phyloP scores from a whole-genome alignment of 1,284 basidiomycete species.

The Dichomitus squalens region DNA sequence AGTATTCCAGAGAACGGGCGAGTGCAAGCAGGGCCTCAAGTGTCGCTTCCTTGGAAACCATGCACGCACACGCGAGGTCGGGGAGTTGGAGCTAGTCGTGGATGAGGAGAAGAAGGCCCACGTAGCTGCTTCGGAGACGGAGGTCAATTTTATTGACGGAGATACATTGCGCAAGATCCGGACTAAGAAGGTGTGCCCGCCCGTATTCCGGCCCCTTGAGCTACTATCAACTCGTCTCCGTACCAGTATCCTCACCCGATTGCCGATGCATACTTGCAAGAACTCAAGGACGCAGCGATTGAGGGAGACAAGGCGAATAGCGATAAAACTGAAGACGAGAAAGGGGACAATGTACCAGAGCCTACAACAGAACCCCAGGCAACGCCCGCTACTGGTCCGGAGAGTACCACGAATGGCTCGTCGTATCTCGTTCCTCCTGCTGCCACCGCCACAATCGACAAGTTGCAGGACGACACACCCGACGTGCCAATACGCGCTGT shows the following conservation, averaged over 20 bases:
- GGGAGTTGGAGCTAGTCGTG: conserved; percentile 44
- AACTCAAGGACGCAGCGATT: conserved; percentile 50
- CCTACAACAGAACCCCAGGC: conserved; percentile 18
- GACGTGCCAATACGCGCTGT: conserved; percentile 72
- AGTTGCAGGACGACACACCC: conserved; percentile 51
- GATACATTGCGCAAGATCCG: conserved; percentile 62
- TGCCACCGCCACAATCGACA: conserved; percentile 11
- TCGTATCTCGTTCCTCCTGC: conserved; percentile 36
- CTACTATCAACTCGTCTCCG: not conserved
- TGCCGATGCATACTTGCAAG: conserved; percentile 67
- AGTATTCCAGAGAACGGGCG: conserved; percentile 72
- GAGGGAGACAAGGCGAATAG: conserved; percentile 33
- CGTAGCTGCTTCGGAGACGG: conserved; percentile 55
- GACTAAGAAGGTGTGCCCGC: conserved; percentile 62
- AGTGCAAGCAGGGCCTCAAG: conserved; percentile 87
- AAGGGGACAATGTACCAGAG: not conserved
- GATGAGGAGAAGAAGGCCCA: conserved; percentile 63
- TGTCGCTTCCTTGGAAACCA: conserved; percentile 92
- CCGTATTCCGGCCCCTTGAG: not conserved
- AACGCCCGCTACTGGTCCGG: not conserved
- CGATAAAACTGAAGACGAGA: not conserved
- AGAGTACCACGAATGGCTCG: conserved; percentile 1
- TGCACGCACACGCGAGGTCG: conserved; percentile 44
- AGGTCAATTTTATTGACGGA: conserved; percentile 73
- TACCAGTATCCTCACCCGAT: conserved; percentile 68